Evolutionary conservation across 768 basidiomycete genomes (phyloP), one percentile per base, ranked within the genome.

Genomic region (Tylopilus cervinicoccineus): DNA sequence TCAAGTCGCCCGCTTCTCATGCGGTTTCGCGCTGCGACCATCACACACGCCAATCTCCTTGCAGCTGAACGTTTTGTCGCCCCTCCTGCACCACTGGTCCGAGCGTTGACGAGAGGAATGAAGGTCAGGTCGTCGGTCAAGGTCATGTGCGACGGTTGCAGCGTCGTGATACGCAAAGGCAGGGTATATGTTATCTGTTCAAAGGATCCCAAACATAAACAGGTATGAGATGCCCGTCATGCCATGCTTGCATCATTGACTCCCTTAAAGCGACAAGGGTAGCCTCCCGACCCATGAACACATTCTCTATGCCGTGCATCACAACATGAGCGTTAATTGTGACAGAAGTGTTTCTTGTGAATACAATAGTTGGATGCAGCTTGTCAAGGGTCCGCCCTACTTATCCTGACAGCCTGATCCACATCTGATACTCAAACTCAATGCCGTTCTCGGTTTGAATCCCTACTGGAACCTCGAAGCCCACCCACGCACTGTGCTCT

Each of bases 81-180:
- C 14, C 23, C 43, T 27, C 16, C 48, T 40, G 23, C 34, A 14
- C 39, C 45, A 27, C 48, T 63, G 28, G 57, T 64, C 34, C 74
- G 75, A 10, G 53, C 65, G 7, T 63, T 80, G 19, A 66, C 76
- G n/a, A 72, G 88, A 57, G 92, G 93, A 39, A 94, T 96, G 89
- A 99, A 99, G 75, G 93, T 98, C 50, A 83, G 95, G 54, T 87
- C 90, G 20, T 91, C 91, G 4, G 90, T 98, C 58, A 96, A 94
- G 73, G 71, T 81, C 45, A 88, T 95, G 82, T 99, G 95, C 68
- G 92, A 93, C 52, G 91, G 93, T 12, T 99, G 95, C 71, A 83
- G 75, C 55, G 72, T 95, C 40, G 95, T 97, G 29, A 79, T 77
- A 68, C 74, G 94, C 60, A 93, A 96, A 67, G 93, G 93, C 38